Evolutionary conservation across 108 stramenopile species (phyloP), one percentile per base, ranked within the genome.

Genomic region (Nitzschia sp.): DNA sequence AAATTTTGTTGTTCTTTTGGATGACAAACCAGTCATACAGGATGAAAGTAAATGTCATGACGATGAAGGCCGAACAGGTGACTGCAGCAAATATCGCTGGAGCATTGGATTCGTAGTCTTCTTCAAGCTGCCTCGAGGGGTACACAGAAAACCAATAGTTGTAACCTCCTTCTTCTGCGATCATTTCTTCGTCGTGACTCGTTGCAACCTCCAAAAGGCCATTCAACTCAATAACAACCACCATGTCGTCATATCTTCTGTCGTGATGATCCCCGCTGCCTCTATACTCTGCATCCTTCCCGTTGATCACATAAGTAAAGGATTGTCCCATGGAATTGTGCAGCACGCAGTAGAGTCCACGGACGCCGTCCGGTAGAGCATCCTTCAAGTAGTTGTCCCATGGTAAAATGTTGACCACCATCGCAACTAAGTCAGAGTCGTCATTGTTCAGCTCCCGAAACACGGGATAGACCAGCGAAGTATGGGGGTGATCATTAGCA

Each of bases 241-340:
- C 59, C 4, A 66, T 34, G 15, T 68, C 54, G 46, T 80, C 66
- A 57, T 78, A 90, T 21, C 54, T 61, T 13, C 51, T 35, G 57
- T 90, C 84, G 45, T 90, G 84, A 13, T 61, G 31, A 53, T 90
- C 89, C 13, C 84, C 84, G 19, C 69, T 69, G 1, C 86, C 85
- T 55, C 85, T 15, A 6, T 74, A 63, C 9, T 45, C 63, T 25
- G 82, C 83, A 0, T 63, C n/a, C 11, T 54, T 66, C 0, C 85
- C 90, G 18, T 67, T 60, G 28, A 91, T 62, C 15, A 31, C 28
- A 49, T 78, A 91, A 23, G 74, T 85, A 54, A 79, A 77, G 11
- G 35, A 23, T 36, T 85, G 66, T 2, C 62, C 62, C 21, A n/a
- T 29, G 15, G 62, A 29, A 25, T 63, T 63, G 27, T 46, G 27